A percentile compares a stretch with the other conserved stretches of the same genome.
Conservation (phyloP, 2,329 filamentous ascomycete species). For the Penicillium freii region DNA sequence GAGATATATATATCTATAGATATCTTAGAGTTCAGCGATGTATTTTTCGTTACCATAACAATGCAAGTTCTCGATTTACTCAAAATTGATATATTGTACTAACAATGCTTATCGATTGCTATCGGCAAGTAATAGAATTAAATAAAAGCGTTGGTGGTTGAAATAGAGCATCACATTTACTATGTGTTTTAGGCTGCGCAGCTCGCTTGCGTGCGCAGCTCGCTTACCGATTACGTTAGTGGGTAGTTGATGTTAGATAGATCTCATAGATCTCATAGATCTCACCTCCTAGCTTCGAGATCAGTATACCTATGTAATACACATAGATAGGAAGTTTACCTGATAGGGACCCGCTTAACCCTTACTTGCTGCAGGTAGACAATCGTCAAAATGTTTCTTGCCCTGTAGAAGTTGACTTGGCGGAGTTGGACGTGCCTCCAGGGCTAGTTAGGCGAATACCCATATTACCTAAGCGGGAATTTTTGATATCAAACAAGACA, state of each 20-base stretch:
- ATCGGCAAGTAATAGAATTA: no score
- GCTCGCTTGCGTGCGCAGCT: no score
- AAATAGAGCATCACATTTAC: no score
- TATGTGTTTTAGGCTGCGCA: no score
- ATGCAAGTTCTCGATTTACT: no score
- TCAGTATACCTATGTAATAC: not conserved
- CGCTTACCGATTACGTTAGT: no score
- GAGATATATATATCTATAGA: no score
- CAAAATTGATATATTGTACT: no score
- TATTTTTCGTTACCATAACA: no score
- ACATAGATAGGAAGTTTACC: not conserved
- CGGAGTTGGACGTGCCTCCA: not conserved
- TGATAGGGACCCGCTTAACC: not conserved
- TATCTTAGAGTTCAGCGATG: no score
- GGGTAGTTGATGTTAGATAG: not conserved
- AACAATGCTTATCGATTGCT: no score
- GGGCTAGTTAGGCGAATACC: not conserved
- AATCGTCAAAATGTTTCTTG: not conserved
- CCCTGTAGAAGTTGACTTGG: not conserved
- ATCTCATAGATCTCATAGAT: not conserved
- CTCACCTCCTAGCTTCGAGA: not conserved
- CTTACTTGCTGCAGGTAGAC: not conserved
- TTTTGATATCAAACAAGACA: slow-evolving; percentile 17
- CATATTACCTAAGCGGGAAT: not conserved
- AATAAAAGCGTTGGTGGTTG: no score